Base-by-base conservation (phyloP, 2,329 filamentous ascomycete genomes). In the Lanzia echinophila region DNA sequence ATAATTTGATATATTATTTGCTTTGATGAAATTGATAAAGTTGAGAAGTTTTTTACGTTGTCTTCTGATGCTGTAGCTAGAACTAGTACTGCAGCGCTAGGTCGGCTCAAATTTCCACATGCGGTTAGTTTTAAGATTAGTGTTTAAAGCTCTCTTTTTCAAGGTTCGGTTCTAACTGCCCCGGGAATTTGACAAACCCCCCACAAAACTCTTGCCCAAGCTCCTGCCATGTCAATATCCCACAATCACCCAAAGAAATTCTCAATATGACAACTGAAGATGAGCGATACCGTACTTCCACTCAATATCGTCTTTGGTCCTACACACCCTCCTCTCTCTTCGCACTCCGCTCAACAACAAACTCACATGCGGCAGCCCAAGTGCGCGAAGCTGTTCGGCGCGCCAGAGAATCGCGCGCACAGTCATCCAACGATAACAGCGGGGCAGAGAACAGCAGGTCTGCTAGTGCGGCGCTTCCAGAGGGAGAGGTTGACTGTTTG, bases 251-350 rank as follows among this genome's bases (percentile, higher is more conserved):
- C 24, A 28, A 24, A 47, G 15, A 41, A 47, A 3, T n/a, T 17
- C n/a, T 42, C 6, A 31, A 5, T n/a, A 48, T 53, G 50, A 38
- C 50, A 13, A 36, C 63, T 32, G 94, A 99, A 78, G 94, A 99
- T 72, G 88, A 89, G 62, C 79, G 91, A 53, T 99, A 97, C 72
- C 84, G 90, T 32, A 81, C 87, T 49, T 95, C 92, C 0, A 92
- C 89, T 45, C 94, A 99, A 71, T 97, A 84, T 68, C 83, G 88
- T 42, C 78, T 95, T 55, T 99, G 94, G 94, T 96, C 91, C 11
- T 97, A 92, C 72, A 89, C 90, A 0, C 81, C 84, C 2, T 72
- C 82, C 3, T 82, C 85, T 38, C 81, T 99, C 3, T 76, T 79
- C 47, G 78, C 84, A 2, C 79, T 92, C 22, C 88, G 94, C 55